These are phyloP conservation scores for Trichomonas vaginalis DNA, from an alignment of 208 protist species.

Conservation along the genomic window DNA sequence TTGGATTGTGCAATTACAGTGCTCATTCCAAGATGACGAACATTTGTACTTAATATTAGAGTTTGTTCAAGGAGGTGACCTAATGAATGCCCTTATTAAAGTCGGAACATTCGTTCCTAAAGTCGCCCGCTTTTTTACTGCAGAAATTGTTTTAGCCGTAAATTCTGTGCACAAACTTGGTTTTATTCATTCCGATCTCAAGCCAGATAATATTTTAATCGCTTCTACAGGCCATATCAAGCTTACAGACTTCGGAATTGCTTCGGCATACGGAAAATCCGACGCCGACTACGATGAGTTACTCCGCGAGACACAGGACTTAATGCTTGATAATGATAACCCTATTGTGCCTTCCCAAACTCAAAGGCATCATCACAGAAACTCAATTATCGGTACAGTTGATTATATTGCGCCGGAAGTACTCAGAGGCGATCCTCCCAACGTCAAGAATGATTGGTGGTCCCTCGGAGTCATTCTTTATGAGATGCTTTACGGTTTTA, in stretches of 20 bases:
- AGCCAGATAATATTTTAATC: neutral
- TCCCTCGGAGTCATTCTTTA: conserved; percentile 52
- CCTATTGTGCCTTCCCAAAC: too few species aligned
- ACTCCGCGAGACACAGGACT: too few species aligned
- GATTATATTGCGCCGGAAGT: conserved; percentile 54
- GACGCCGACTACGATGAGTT: neutral
- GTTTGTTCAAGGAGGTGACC: conserved; percentile 51
- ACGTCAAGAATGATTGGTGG: conserved; percentile 47
- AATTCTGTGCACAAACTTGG: conserved; percentile 42
- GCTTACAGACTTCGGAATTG: neutral
- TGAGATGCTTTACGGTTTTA: conserved; percentile 52
- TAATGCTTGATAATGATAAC: too few species aligned
- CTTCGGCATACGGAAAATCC: neutral
- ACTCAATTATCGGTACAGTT: conserved; percentile 48
- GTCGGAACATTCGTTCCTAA: conserved; percentile 43
- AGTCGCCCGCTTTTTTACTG: conserved; percentile 47
- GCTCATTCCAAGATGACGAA: conserved; percentile 49
- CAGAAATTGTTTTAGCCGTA: conserved; percentile 46
- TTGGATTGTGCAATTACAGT: conserved; percentile 48
- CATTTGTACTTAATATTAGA: conserved; percentile 57
- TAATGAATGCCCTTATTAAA: conserved; percentile 50
- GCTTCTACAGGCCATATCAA: neutral
- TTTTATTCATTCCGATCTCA: conserved; percentile 37
- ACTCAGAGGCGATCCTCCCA: neutral
- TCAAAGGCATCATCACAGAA: neutral